These are phyloP conservation scores for Rhodotorula sphaerocarpa DNA, from an alignment of 768 basidiomycete genomes.

Conservation along the genomic window DNA sequence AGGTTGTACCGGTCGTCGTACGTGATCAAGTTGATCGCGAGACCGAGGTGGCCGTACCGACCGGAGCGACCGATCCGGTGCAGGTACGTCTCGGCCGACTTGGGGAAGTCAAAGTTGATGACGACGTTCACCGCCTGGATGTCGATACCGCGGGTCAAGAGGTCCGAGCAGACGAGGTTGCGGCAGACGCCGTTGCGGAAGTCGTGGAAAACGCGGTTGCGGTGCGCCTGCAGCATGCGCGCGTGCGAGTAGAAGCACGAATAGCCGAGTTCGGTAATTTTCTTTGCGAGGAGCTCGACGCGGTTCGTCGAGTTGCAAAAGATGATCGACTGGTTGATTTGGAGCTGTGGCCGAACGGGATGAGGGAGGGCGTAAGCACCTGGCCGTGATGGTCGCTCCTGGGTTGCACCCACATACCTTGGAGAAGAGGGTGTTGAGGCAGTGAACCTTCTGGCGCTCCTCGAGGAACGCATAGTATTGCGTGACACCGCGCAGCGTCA, in stretches of 20 bases:
- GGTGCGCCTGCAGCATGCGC: conserved; percentile 97
- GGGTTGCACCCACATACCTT: conserved; percentile 54
- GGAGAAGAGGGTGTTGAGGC: conserved; percentile 97
- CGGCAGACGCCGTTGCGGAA: conserved; percentile 97
- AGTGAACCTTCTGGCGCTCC: conserved; percentile 98
- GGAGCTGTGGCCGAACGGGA: conserved; percentile 60
- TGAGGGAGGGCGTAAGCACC: conserved; percentile 48
- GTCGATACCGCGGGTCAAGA: conserved; percentile 97
- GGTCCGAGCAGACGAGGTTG: conserved; percentile 92
- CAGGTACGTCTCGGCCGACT: conserved; percentile 97
- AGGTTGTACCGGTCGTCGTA: conserved; percentile 97
- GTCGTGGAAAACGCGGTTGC: conserved; percentile 99
- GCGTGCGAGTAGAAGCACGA: conserved; percentile 99
- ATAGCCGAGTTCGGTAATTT: conserved; percentile 97
- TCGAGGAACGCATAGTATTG: conserved; percentile 99
- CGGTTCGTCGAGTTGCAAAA: conserved; percentile 99
- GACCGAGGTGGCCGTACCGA: conserved; percentile 90
- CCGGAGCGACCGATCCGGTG: conserved; percentile 97
- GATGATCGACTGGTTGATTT: conserved; percentile 99
- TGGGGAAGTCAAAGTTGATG: conserved; percentile 99
- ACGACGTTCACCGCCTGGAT: conserved; percentile 99
- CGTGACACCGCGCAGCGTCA: conserved; percentile 94
- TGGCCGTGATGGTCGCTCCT: conserved; percentile 39
- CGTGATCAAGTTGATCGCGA: conserved; percentile 95
- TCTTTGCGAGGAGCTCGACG: conserved; percentile 97